phyloP scores from a whole-genome alignment of 805 yeast species.

The Candida succiphila region DNA sequence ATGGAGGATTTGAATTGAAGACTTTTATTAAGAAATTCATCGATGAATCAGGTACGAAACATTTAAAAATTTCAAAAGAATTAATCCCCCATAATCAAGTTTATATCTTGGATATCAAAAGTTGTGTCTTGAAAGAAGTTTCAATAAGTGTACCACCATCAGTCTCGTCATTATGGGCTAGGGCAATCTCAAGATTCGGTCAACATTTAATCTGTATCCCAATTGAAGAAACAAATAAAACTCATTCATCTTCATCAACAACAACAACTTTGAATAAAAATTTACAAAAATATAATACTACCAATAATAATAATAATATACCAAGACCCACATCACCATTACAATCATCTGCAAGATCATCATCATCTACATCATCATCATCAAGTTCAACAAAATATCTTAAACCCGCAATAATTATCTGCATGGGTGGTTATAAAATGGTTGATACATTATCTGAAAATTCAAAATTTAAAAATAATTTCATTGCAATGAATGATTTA shows the following conservation, averaged over 20 bases:
- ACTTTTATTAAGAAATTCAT: conserved; percentile 20
- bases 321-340: too few relatives aligned
- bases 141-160: conserved; percentile 23
- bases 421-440: conserved; percentile 41
- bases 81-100: conserved; percentile 33
- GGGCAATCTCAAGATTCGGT: conserved; percentile 23
- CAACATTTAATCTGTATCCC: conserved; percentile 15
- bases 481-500: conserved; percentile 21
- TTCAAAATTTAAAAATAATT: conserved; percentile 22
- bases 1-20: conserved; percentile 56
- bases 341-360: too few relatives aligned
- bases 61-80: conserved; percentile 25
- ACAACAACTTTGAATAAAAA: not conserved
- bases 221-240: conserved; percentile 16
- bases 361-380: not conserved
- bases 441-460: conserved; percentile 8
- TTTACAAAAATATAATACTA: too few relatives aligned
- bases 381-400: conserved; percentile 1
- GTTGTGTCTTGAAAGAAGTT: conserved; percentile 39
- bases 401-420: conserved; percentile 25
- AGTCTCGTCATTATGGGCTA: conserved; percentile 13
- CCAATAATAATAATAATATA: too few relatives aligned
- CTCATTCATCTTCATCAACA: not conserved
- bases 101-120: conserved; percentile 46
- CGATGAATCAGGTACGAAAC: conserved; percentile 25